Evolutionary conservation across 2,329 filamentous ascomycete species (phyloP), one percentile per base, ranked within the genome.

Genomic region (Madurella fahalii): DNA sequence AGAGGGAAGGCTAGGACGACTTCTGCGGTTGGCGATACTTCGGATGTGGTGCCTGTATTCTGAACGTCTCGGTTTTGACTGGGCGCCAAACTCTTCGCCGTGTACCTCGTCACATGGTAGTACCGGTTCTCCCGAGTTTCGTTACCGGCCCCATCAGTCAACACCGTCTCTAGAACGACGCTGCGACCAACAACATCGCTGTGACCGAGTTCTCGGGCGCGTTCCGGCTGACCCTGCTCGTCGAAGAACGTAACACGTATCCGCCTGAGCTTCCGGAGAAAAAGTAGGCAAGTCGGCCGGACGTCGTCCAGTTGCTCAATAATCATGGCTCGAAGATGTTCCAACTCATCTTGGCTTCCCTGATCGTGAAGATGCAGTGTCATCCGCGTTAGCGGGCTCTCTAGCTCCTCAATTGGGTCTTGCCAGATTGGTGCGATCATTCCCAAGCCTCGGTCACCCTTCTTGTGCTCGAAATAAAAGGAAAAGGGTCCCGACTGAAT

Each of bases 351-450:
- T 0, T 46, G 2, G n/a, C 64, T 61, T 0, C 63, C 62, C 7
- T 62, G 52, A 0, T 68, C 57, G 52, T 72, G 68, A 0, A 75
- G 62, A 15, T 59, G 61, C 0, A 77, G 61, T 0, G 71, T 76
- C 4, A 74, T 71, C 4, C 69, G 66, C 1, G 72, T 75, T 0
- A 63, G 18, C 2, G 54, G 56, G 2, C 25, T 7, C 1, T 41
- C 39, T 0, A 65, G 39, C 1, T 34, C 20, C 5, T 63, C 62
- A 2, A 25, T 57, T 1, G 55, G 30, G 3, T 67, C 61, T 17
- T 66, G 41, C 78, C 77, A 74, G 0, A 67, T 49, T 1, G 72
- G 72, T 0, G 70, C 72, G 1, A 80, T 69, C 76, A 80, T 81
- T 1, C 76, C 77, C 37, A 80, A 64, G 1, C 77, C 77, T 1